Base-by-base conservation (phyloP, 345 rosid species). In the Eucalyptus regnans region DNA sequence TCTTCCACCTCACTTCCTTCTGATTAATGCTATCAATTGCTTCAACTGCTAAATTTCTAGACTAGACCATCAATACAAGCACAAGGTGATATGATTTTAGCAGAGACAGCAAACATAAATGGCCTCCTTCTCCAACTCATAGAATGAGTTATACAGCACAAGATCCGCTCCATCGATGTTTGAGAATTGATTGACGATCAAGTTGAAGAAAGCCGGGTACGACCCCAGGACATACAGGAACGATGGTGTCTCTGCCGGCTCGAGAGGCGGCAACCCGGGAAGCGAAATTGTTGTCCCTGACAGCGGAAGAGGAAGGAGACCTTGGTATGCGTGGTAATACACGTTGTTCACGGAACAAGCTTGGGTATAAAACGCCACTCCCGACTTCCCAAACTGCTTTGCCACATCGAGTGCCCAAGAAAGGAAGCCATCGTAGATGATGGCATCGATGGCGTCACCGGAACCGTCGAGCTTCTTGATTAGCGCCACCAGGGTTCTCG, bases 341-440 rank as follows among this genome's bases (percentile, higher is more conserved):
- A 89, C 62, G 54, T 41, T 81, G 80, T 56, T 84, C 71, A 91
- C 92, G 46, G 93, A 91, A 81, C 90, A 90, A 68, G 93, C 86
- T 79, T 90, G 92, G 23, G 92, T 92, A 86, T 91, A 90, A 86
- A 93, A 91, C 22, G 60, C 87, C 60, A 86, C 94, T 14, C 91
- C 91, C 15, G 89, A 4, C 86, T 91, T 20, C 6, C 93, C 95
- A 86, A 80, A 90, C 81, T 88, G 37, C 89, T 89, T 92, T 14
- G 92, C 93, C 50, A 91, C 92, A 31, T 92, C 92, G 16, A 93
- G 86, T 31, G 86, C 90, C 95, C 94, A 92, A 7, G 91, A 90
- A 80, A 92, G 62, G 89, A 89, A 62, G 18, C 90, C 68, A 66
- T 92, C 95, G 81, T 92, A 90, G 50, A 92, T 88, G 31, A 92